These are phyloP conservation scores for Aphanomyces astaci DNA, from an alignment of 352 stramenopile species.

Conservation along the genomic window DNA sequence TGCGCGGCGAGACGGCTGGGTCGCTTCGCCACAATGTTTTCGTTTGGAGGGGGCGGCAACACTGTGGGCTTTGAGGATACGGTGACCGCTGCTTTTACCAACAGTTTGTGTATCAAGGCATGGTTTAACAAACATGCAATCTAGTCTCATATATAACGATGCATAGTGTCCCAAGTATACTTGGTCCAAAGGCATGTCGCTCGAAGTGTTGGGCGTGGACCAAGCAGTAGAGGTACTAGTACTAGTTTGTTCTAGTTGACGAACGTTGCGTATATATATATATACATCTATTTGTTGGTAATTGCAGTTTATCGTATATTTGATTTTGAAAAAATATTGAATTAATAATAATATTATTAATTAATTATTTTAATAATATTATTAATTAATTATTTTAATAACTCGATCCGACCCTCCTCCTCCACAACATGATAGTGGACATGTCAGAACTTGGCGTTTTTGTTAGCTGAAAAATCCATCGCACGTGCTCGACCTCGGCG, in stretches of 20 bases:
- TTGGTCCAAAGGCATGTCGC: slow-evolving; percentile 19
- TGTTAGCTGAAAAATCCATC: slow-evolving; percentile 15
- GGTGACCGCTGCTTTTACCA: slow-evolving; percentile 4
- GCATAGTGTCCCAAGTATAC: slow-evolving; percentile 15
- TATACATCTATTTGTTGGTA: no score
- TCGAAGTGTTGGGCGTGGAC: slow-evolving; percentile 18
- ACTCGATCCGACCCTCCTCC: no score
- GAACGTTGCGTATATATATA: no score
- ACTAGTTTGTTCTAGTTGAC: no score
- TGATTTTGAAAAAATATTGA: no score
- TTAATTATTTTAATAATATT: no score
- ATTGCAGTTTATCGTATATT: no score
- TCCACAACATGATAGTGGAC: no score
- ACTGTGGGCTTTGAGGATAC: slow-evolving; percentile 12
- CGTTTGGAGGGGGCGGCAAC: slow-evolving; percentile 5
- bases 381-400: no score
- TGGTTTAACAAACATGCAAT: neutral
- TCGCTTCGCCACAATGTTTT: slow-evolving; percentile 19
- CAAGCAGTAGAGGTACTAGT: slow-evolving; percentile 22
- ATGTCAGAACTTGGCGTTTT: neutral
- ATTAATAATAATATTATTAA: no score
- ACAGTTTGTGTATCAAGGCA: slow-evolving; percentile 22
- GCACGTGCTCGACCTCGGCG: slow-evolving; percentile 1
- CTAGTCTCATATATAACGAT: neutral
- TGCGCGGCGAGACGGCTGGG: neutral